Evolutionary conservation across 176 grass and related monocot genomes (phyloP).

Genomic region (Cenchrus purpureus): DNA sequence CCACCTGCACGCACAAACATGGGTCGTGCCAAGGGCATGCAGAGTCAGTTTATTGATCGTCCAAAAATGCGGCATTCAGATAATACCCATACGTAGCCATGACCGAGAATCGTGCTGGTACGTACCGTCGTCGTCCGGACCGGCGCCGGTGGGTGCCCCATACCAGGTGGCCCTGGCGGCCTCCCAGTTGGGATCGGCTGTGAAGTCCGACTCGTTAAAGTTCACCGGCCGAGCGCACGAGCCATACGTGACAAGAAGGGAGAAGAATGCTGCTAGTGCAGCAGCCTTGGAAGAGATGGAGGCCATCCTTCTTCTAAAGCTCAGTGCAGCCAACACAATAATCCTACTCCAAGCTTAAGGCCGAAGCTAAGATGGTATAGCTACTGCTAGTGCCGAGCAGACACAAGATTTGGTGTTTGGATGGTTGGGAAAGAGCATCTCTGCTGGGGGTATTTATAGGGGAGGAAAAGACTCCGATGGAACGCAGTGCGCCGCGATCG

Average conservation of each 20-base stretch:
- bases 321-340: background rate
- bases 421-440: slow-evolving; percentile 32
- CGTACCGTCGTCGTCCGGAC: slow-evolving; percentile 60
- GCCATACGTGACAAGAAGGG: slow-evolving; percentile 29
- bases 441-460: slow-evolving; percentile 42
- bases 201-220: slow-evolving; percentile 43
- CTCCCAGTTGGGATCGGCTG: slow-evolving; percentile 57
- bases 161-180: slow-evolving; percentile 75
- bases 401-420: slow-evolving; percentile 3
- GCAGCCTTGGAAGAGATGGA: background rate
- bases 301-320: slow-evolving; percentile 31
- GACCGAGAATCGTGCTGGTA: background rate
- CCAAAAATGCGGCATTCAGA: background rate
- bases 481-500: slow-evolving; percentile 22
- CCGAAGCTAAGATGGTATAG: background rate
- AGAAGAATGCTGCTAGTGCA: slow-evolving; percentile 26
- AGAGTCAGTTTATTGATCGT: background rate
- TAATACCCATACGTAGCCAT: background rate
- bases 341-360: background rate
- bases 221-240: background rate
- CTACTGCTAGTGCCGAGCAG: background rate
- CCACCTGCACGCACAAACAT: slow-evolving; percentile 40
- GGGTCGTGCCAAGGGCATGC: background rate
- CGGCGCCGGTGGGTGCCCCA: slow-evolving; percentile 64
- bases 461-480: background rate